phyloP scores from a whole-genome alignment of 495 filamentous ascomycete species.

The Penicillium flavigenum region DNA sequence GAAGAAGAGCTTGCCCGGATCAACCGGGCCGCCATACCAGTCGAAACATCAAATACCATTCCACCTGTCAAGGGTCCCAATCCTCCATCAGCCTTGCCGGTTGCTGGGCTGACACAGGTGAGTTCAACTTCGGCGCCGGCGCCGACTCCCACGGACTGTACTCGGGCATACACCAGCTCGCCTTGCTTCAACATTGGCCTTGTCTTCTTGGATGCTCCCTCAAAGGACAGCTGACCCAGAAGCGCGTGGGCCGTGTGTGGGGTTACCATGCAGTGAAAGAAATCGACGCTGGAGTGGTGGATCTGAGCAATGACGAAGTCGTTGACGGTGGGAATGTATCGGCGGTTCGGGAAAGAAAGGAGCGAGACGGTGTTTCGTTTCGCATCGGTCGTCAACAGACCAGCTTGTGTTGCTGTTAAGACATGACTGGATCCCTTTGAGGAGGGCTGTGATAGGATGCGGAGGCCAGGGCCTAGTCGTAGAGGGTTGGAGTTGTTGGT shows the following conservation, averaged over 20 bases:
- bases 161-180: slow-evolving; percentile 80
- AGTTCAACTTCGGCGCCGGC: slow-evolving; percentile 85
- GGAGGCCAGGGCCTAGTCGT: slow-evolving; percentile 80
- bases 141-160: slow-evolving; percentile 63
- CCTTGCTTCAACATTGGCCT: slow-evolving; percentile 72
- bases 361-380: slow-evolving; percentile 62
- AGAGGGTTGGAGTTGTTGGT: slow-evolving; percentile 65
- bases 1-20: slow-evolving; percentile 52
- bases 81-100: slow-evolving; percentile 87
- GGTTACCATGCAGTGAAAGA: slow-evolving; percentile 69
- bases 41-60: slow-evolving; percentile 79
- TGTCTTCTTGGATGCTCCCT: slow-evolving; percentile 88
- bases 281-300: slow-evolving; percentile 69
- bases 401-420: slow-evolving; percentile 74
- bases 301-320: slow-evolving; percentile 87
- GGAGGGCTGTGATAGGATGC: slow-evolving; percentile 40
- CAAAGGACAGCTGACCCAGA: slow-evolving; percentile 86
- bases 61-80: slow-evolving; percentile 83
- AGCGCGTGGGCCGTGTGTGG: slow-evolving; percentile 71
- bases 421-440: slow-evolving; percentile 35
- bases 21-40: slow-evolving; percentile 77
- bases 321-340: slow-evolving; percentile 75
- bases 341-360: slow-evolving; percentile 37
- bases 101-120: slow-evolving; percentile 80
- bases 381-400: slow-evolving; percentile 69